phyloP scores from a whole-genome alignment of 768 basidiomycete species.

The Podaxis mareebaensis region DNA sequence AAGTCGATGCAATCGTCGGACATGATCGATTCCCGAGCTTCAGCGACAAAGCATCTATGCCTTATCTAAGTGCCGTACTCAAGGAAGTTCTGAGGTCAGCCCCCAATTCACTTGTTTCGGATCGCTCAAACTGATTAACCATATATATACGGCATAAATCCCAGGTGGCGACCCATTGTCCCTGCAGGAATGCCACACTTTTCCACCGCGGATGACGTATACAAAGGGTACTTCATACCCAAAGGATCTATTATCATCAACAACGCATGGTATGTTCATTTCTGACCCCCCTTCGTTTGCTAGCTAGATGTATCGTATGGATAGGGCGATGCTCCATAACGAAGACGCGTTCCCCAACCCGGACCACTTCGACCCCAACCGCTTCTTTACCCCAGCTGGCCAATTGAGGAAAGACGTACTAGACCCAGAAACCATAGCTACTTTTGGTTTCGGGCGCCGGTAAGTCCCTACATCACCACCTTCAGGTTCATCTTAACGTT shows the following conservation, averaged over 20 bases:
- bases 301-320: background rate
- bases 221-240: conserved; percentile 37
- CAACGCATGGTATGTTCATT: conserved; percentile 23
- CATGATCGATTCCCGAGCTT: conserved; percentile 26
- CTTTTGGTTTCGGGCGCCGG: conserved; percentile 28
- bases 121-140: conserved; percentile 9
- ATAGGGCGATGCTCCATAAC: conserved; percentile 27
- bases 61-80: conserved; percentile 20
- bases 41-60: conserved; percentile 25
- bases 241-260: conserved; percentile 27
- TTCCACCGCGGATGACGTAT: conserved; percentile 32
- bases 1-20: conserved; percentile 32
- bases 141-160: background rate
- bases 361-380: conserved; percentile 25
- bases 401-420: conserved; percentile 16
- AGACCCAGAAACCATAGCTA: conserved; percentile 21
- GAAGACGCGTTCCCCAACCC: conserved; percentile 24
- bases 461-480: background rate
- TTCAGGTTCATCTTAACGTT: background rate
- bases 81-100: conserved; percentile 17
- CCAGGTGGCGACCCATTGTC: conserved; percentile 10
- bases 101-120: background rate
- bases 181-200: conserved; percentile 31
- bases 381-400: conserved; percentile 22
- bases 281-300: background rate